Conservation (phyloP, 768 basidiomycete genomes). For the Rhodotorula taiwanensis region DNA sequence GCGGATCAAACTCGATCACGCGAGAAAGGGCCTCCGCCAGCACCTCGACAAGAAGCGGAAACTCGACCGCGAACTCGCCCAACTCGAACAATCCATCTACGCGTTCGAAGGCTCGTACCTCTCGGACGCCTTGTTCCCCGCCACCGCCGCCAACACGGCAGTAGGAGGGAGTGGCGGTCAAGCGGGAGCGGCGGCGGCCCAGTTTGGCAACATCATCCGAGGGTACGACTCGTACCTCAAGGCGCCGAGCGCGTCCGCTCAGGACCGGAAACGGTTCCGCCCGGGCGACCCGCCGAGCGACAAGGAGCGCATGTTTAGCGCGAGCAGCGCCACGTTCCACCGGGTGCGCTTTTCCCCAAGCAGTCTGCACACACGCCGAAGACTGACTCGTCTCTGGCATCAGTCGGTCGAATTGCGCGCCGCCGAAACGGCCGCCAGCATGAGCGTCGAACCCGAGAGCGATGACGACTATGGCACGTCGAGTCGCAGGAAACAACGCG, state of each 20-base stretch:
- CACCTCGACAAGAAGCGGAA: conserved; percentile 27
- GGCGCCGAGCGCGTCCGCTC: conserved; percentile 36
- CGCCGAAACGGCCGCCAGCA: conserved; percentile 15
- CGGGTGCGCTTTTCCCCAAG: conserved; percentile 33
- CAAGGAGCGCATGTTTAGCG: conserved; percentile 45
- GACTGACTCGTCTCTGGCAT: too few species aligned
- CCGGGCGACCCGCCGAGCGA: conserved; percentile 40
- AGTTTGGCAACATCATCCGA: conserved; percentile 48
- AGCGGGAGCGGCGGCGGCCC: neutral
- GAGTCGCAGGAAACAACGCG: too few species aligned
- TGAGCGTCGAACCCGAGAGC: conserved; percentile 11
- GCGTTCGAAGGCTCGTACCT: conserved; percentile 48
- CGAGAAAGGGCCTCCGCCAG: conserved; percentile 7
- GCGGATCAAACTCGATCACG: conserved; percentile 21
- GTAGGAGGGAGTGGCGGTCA: neutral
- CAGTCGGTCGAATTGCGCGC: conserved; percentile 25
- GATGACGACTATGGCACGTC: conserved; percentile 13
- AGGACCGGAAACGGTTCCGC: conserved; percentile 37
- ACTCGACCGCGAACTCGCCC: conserved; percentile 38
- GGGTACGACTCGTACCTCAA: conserved; percentile 48
- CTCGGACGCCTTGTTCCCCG: conserved; percentile 42
- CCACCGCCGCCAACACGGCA: conserved; percentile 37
- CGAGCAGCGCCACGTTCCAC: conserved; percentile 44
- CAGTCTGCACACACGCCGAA: neutral
- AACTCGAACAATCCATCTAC: conserved; percentile 46